These are phyloP conservation scores for Takakia lepidozioides DNA, from an alignment of 225 moss, liverwort and hornwort genomes.

Conservation along the genomic window DNA sequence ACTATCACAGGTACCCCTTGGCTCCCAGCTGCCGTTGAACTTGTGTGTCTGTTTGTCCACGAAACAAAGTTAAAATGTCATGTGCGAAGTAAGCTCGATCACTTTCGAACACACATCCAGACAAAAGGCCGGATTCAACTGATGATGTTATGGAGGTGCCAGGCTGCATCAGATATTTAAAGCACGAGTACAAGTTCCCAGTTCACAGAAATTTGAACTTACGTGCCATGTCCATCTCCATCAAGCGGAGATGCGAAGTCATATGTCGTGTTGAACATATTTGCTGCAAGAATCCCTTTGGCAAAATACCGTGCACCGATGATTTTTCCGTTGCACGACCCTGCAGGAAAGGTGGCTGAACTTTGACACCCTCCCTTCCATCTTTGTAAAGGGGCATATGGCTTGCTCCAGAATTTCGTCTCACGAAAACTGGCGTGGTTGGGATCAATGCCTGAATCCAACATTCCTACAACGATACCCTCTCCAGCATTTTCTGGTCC, in stretches of 20 bases:
- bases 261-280: slow-evolving; percentile 53
- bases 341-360: slow-evolving; percentile 39
- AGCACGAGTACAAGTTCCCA: neutral
- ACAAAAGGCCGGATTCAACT: too few species aligned
- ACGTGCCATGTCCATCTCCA: slow-evolving; percentile 74
- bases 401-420: slow-evolving; percentile 26
- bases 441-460: slow-evolving; percentile 88
- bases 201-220: slow-evolving; percentile 38
- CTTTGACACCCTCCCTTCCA: slow-evolving; percentile 58
- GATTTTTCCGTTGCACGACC: slow-evolving; percentile 59
- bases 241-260: slow-evolving; percentile 57
- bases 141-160: too few species aligned
- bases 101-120: neutral
- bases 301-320: slow-evolving; percentile 51
- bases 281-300: slow-evolving; percentile 54
- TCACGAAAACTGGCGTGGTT: slow-evolving; percentile 59
- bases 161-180: neutral
- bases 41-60: slow-evolving; percentile 58
- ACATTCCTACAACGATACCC: slow-evolving; percentile 77
- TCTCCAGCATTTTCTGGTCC: slow-evolving; percentile 78
- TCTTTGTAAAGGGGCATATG: slow-evolving; percentile 26
- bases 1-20: slow-evolving; percentile 68
- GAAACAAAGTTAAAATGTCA: neutral
- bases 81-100: neutral
- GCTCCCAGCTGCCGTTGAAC: slow-evolving; percentile 89